Conservation (phyloP, 768 basidiomycete species). For the Dioszegia crocea region DNA sequence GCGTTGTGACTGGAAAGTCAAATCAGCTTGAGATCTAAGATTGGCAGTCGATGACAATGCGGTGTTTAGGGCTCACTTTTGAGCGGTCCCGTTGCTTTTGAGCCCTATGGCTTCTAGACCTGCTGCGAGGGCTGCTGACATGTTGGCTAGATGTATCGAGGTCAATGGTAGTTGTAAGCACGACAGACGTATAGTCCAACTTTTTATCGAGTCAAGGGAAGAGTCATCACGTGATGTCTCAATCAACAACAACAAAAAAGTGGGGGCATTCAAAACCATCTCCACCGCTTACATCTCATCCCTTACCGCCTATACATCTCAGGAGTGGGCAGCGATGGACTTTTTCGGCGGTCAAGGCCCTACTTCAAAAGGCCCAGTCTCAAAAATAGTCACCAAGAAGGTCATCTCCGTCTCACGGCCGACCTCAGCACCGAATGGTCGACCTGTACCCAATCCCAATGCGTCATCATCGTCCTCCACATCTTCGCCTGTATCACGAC, state of each 20-base stretch:
- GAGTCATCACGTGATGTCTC: background rate
- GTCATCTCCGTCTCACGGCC: background rate
- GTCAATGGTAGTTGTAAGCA: too few relatives aligned
- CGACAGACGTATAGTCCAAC: background rate
- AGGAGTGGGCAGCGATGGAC: constrained; percentile 14
- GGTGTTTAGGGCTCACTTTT: background rate
- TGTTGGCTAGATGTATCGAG: background rate
- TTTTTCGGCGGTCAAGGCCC: constrained; percentile 24
- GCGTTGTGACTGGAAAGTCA: background rate
- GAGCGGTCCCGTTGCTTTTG: background rate
- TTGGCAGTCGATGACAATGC: background rate
- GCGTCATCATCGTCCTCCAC: background rate
- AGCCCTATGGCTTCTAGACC: constrained; percentile 1
- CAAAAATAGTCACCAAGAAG: constrained; percentile 18
- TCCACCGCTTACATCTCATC: too few relatives aligned
- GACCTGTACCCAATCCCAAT: background rate
- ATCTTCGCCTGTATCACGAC: background rate
- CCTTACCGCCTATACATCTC: too few relatives aligned
- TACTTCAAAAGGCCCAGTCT: constrained; percentile 14
- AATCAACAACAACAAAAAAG: background rate
- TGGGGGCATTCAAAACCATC: too few relatives aligned
- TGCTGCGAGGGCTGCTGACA: constrained; percentile 4
- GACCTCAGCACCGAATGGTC: background rate
- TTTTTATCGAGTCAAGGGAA: background rate
- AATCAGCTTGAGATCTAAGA: background rate